phyloP scores from a whole-genome alignment of 2,329 filamentous ascomycete genomes.

The Proliferodiscus dingleyae region DNA sequence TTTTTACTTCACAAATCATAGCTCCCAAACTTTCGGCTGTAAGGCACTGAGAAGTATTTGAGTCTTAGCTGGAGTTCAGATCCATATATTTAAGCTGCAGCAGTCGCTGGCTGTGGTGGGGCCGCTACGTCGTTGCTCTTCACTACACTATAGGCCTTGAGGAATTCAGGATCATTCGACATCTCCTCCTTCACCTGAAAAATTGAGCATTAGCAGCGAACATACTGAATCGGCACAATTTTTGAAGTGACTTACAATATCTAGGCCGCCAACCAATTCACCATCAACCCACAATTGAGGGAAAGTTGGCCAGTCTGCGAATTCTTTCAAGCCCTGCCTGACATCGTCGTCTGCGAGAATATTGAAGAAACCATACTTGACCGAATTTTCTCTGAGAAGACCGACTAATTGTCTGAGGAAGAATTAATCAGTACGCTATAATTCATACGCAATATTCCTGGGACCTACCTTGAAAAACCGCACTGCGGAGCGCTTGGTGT shows the following conservation, averaged over 20 bases:
- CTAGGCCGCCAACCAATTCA: slow-evolving; percentile 85
- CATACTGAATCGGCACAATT: background rate
- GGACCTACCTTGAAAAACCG: slow-evolving; percentile 64
- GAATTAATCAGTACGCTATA: background rate
- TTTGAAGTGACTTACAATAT: slow-evolving; percentile 68
- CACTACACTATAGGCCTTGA: slow-evolving; percentile 63
- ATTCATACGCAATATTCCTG: background rate
- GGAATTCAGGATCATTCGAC: slow-evolving; percentile 74
- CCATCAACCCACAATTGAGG: slow-evolving; percentile 91
- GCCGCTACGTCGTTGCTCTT: slow-evolving; percentile 12
- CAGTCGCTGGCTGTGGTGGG: slow-evolving; percentile 6
- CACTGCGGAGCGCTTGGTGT: slow-evolving; percentile 83
- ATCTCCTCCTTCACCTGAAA: slow-evolving; percentile 93
- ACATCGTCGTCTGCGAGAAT: slow-evolving; percentile 97
- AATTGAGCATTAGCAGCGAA: slow-evolving; percentile 6
- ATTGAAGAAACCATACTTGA: slow-evolving; percentile 99
- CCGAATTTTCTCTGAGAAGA: slow-evolving; percentile 79
- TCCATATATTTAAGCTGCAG: slow-evolving; percentile 1
- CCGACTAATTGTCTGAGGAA: slow-evolving; percentile 69
- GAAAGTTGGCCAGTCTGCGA: slow-evolving; percentile 97
- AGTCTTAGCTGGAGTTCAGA: too few relatives aligned
- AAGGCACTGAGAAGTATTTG: too few relatives aligned
- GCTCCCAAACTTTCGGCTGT: too few relatives aligned
- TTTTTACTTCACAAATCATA: too few relatives aligned
- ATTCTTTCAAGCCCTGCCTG: slow-evolving; percentile 91